Conservation (phyloP, 2,329 filamentous ascomycete species). For the Fusarium floridanum region DNA sequence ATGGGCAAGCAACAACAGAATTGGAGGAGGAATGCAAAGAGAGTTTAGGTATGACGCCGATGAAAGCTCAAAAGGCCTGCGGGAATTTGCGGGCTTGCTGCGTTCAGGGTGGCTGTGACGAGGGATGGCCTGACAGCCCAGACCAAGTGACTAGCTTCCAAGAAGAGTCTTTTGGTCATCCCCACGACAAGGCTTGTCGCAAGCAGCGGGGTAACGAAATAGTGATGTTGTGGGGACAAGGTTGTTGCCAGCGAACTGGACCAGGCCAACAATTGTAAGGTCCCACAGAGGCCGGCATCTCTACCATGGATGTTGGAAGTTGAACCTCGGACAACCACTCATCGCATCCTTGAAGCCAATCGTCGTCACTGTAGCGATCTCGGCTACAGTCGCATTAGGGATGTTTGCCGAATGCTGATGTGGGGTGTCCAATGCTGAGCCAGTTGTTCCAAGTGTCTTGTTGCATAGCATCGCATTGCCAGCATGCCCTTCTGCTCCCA, state of each 20-base stretch:
- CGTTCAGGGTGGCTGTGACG: conserved; percentile 41
- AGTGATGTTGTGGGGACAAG: conserved; percentile 42
- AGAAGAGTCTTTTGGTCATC: conserved; percentile 39
- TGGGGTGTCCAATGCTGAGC: conserved; percentile 5
- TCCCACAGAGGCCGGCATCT: conserved; percentile 29
- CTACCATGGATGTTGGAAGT: background rate
- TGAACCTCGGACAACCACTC: background rate
- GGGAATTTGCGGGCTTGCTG: conserved; percentile 45
- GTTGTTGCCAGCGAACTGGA: conserved; percentile 30
- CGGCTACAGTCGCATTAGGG: background rate
- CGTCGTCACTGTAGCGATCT: background rate
- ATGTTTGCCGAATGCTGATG: background rate
- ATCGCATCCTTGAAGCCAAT: background rate
- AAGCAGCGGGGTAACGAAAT: conserved; percentile 46
- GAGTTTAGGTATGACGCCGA: conserved; percentile 18
- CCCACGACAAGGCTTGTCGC: conserved; percentile 44
- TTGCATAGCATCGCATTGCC: conserved; percentile 17
- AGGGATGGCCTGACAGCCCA: conserved; percentile 46
- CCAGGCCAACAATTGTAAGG: conserved; percentile 20
- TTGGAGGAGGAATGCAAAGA: background rate
- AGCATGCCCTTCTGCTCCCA: conserved; percentile 18
- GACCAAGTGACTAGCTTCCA: conserved; percentile 39
- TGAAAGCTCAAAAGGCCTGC: conserved; percentile 30
- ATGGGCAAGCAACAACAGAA: conserved; percentile 7
- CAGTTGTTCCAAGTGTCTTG: conserved; percentile 1